A percentile compares a stretch with the other conserved stretches of the same genome.
Conservation (phyloP, 2,329 filamentous ascomycete species). For the Colletotrichum lindemuthianum region DNA sequence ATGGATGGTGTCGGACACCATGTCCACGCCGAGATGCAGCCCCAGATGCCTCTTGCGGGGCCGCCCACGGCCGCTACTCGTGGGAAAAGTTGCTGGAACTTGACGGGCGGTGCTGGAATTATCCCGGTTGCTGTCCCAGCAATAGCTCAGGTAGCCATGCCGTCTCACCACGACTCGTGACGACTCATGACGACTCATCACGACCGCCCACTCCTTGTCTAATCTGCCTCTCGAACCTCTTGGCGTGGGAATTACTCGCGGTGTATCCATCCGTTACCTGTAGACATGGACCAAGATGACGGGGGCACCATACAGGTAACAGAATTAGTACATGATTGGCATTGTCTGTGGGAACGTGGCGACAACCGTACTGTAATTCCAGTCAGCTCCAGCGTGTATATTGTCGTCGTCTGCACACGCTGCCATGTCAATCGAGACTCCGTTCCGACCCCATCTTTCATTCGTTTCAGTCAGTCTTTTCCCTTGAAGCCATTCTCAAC, state of each 20-base stretch:
- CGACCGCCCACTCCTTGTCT: conserved; percentile 1
- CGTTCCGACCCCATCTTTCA: background rate
- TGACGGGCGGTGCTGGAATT: conserved; percentile 13
- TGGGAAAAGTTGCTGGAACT: conserved; percentile 6
- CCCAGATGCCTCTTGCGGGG: conserved; percentile 11
- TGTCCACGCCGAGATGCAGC: background rate
- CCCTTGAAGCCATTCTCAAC: background rate
- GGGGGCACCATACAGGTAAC: no score
- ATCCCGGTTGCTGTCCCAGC: conserved; percentile 7
- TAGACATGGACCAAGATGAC: no score
- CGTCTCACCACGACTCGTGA: background rate
- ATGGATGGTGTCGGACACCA: background rate
- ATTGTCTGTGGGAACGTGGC: no score
- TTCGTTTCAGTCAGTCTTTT: conserved; percentile 13
- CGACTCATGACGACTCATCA: background rate
- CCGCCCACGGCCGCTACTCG: conserved; percentile 16
- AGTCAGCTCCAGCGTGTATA: background rate
- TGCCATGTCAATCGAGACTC: background rate
- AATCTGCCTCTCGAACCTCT: background rate
- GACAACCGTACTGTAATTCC: background rate
- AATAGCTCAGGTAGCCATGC: background rate
- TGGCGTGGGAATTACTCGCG: no score
- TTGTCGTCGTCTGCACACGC: background rate
- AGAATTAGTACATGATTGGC: no score
- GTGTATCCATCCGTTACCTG: no score